Evolutionary conservation across 163 green algal genomes (phyloP).

Genomic region (Coccomyxa subellipsoidea): DNA sequence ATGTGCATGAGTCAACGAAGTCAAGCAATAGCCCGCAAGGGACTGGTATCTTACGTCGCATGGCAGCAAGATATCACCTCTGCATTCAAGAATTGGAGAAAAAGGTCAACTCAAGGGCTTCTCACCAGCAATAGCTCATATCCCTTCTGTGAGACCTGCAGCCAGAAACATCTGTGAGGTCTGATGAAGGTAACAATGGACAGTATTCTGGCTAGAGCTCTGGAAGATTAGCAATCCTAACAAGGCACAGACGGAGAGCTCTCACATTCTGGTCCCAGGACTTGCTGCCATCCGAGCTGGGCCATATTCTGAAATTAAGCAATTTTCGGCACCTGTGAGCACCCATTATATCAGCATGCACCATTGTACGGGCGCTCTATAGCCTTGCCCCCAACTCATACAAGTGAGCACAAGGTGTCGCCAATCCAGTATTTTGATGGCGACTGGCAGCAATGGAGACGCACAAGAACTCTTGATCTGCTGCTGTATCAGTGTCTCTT

Average conservation of each 20-base stretch:
- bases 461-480: conserved; percentile 61
- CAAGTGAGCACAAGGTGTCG: too few species aligned
- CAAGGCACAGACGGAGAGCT: not conserved
- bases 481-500: conserved; percentile 38
- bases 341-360: too few species aligned
- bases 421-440: too few species aligned
- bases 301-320: conserved; percentile 40
- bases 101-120: not conserved
- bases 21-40: too few species aligned
- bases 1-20: too few species aligned
- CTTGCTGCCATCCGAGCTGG: conserved; percentile 26
- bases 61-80: not conserved
- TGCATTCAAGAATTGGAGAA: not conserved
- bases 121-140: conserved; percentile 40
- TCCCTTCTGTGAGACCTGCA: conserved; percentile 18
- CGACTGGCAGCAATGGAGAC: not conserved
- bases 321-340: conserved; percentile 34
- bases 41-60: too few species aligned
- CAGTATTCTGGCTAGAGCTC: too few species aligned
- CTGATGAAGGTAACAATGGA: too few species aligned
- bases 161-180: not conserved
- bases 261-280: conserved; percentile 48
- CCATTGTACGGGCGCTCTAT: too few species aligned
- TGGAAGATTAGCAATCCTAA: not conserved
- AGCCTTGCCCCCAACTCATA: too few species aligned